Percentiles rank a stretch among this genome's conserved stretches.
Conservation (phyloP, 495 filamentous ascomycete species). For the Tuber calosporum region DNA sequence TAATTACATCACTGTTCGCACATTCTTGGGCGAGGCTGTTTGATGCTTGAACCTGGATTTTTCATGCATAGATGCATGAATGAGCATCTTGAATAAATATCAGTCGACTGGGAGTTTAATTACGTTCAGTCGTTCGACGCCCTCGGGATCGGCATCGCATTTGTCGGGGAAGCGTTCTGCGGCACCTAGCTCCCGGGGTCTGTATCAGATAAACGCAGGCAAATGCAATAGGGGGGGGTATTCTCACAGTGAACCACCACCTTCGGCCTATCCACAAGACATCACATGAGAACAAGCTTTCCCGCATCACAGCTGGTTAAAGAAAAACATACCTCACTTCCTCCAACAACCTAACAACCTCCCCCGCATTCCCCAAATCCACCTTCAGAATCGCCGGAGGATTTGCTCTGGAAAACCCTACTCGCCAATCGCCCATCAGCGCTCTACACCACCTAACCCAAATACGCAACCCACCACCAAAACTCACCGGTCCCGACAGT, state of each 20-base stretch:
- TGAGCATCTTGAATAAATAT: neutral
- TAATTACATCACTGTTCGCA: constrained; percentile 54
- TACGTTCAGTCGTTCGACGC: constrained; percentile 68
- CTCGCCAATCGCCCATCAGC: constrained; percentile 8
- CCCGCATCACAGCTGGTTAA: neutral
- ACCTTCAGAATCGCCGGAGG: constrained; percentile 69
- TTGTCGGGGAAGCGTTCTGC: constrained; percentile 87
- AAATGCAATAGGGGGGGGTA: constrained; percentile 7
- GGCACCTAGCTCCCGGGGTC: constrained; percentile 53
- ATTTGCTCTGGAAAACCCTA: constrained; percentile 56
- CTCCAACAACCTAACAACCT: constrained; percentile 58
- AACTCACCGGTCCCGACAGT: constrained; percentile 65
- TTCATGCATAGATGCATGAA: neutral
- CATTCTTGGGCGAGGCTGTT: constrained; percentile 59
- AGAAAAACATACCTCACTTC: constrained; percentile 52
- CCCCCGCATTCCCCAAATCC: constrained; percentile 56
- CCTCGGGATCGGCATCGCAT: constrained; percentile 69
- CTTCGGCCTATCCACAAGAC: constrained; percentile 54
- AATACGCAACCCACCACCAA: neutral
- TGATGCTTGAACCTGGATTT: constrained; percentile 47
- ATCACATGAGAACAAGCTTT: neutral
- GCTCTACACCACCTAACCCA: constrained; percentile 32
- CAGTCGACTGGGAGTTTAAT: constrained; percentile 32
- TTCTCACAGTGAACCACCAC: constrained; percentile 76
- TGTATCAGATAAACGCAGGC: neutral